Evolutionary conservation across 169 alveolate genomes (phyloP), one percentile per base, ranked within the genome.

Genomic region (Cystoisospora suis): DNA sequence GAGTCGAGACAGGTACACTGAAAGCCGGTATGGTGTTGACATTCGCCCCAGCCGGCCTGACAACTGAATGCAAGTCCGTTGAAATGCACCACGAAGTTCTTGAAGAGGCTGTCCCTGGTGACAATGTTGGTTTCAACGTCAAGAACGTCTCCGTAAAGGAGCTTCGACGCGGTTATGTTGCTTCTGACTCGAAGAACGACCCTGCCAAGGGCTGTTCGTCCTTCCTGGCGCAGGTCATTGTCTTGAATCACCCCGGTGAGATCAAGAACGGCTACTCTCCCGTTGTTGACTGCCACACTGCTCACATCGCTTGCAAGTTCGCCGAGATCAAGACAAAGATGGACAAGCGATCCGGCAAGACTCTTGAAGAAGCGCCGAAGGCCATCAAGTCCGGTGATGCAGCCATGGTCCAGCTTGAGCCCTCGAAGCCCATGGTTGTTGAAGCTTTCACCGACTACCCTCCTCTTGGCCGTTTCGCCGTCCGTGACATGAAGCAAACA

Each of bases 391-490:
- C 97, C 88, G 99, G 99, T 77, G 99, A 98, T 93, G 98, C 99
- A 40, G 99, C 99, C 88, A 95, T 97, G 92, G 98, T 98, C 87
- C 94, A 94, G 85, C 94, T 98, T 95, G 97, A 96, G 92, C 99
- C 99, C 53, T 94, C 94, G 94, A 98, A 98, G 95, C 99, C 99
- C 79, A 95, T 98, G 97, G 97, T 97, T 91, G 99, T 97, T 90
- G 99, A 98, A 93, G 93, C 98, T 61, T 98, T 98, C 96, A 93
- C 98, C 29, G 98, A 97, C 91, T 98, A 98, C 94, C 99, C 99
- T 86, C 99, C 99, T 45, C 98, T 98, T 49, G 99, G 99, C 65
- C 98, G 99, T 95, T 98, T 98, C 94, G 99, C 99, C 86, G 99
- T 98, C 79, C 96, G 99, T 94, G 99, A 98, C 96, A 98, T 98